These are phyloP conservation scores for Chrysopogon serrulatus DNA, from an alignment of 176 grass and related monocot species.

Conservation along the genomic window DNA sequence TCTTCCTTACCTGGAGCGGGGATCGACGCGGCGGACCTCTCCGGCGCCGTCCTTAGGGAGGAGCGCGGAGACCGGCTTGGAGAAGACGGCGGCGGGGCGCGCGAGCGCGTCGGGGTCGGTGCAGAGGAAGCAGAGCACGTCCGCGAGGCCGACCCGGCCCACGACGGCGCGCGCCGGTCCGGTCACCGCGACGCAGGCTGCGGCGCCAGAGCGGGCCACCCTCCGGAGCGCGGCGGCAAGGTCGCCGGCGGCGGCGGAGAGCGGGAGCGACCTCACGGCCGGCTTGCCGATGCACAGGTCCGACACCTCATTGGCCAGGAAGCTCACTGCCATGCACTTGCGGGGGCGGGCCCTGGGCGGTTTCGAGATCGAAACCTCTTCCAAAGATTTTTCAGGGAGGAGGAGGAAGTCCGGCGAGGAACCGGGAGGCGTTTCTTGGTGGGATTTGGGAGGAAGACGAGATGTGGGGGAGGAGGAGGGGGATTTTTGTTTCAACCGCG, in stretches of 20 bases:
- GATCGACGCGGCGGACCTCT: constrained; percentile 46
- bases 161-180: constrained; percentile 17
- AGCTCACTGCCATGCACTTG: constrained; percentile 83
- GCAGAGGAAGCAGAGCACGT: constrained; percentile 75
- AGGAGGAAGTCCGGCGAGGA: not conserved
- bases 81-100: constrained; percentile 36
- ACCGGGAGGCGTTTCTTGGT: not conserved
- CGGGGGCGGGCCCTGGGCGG: constrained; percentile 36
- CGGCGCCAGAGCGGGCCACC: constrained; percentile 25
- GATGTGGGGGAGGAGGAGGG: not conserved
- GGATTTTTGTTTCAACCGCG: not conserved
- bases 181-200: constrained; percentile 23
- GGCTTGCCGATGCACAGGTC: constrained; percentile 99
- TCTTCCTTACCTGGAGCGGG: constrained; percentile 39
- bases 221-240: constrained; percentile 52
- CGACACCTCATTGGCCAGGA: constrained; percentile 73
- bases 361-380: constrained; percentile 50
- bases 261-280: constrained; percentile 66
- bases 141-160: constrained; percentile 45
- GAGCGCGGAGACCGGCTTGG: constrained; percentile 39
- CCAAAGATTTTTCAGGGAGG: not conserved
- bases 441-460: not conserved
- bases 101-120: constrained; percentile 29
- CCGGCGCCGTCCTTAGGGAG: constrained; percentile 49
- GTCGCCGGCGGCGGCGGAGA: constrained; percentile 63